Evolutionary conservation across 495 filamentous ascomycete species (phyloP).

Genomic region (Daldinia vernicosa): DNA sequence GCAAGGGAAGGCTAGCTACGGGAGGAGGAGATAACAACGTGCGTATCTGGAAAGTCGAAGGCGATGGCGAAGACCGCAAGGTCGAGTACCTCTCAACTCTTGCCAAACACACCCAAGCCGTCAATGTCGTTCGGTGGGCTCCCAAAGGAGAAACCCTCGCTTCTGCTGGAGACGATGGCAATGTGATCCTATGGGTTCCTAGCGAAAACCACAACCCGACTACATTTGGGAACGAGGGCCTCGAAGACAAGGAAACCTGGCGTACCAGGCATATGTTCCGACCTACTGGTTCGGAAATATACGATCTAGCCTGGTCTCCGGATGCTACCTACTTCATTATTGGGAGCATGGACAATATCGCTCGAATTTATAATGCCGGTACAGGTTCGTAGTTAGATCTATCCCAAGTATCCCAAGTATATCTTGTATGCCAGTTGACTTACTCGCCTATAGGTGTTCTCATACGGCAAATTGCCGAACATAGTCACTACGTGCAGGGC

Average conservation of each 20-base stretch:
- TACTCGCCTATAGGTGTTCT: slow-evolving; percentile 70
- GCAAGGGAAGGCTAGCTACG: slow-evolving; percentile 91
- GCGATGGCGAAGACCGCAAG: slow-evolving; percentile 84
- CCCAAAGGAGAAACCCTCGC: slow-evolving; percentile 94
- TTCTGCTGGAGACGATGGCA: slow-evolving; percentile 96
- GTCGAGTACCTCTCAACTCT: slow-evolving; percentile 92
- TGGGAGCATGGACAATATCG: slow-evolving; percentile 98
- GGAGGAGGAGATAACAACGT: slow-evolving; percentile 98
- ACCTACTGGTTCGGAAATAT: slow-evolving; percentile 91
- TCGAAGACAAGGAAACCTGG: slow-evolving; percentile 97
- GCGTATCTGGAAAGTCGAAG: slow-evolving; percentile 91
- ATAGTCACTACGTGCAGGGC: slow-evolving; percentile 98
- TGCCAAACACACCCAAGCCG: slow-evolving; percentile 92
- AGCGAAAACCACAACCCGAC: slow-evolving; percentile 68
- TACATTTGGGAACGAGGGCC: slow-evolving; percentile 80
- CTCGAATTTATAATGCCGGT: slow-evolving; percentile 93
- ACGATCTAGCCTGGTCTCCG: slow-evolving; percentile 97
- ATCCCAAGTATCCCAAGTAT: slow-evolving; percentile 4
- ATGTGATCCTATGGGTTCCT: slow-evolving; percentile 93
- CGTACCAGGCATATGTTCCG: slow-evolving; percentile 97
- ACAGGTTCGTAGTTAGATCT: slow-evolving; percentile 69
- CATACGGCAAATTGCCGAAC: slow-evolving; percentile 96
- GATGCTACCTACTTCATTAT: slow-evolving; percentile 97
- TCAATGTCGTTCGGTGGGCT: slow-evolving; percentile 97
- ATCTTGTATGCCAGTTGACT: slow-evolving; percentile 2